Conservation (phyloP, 305 asterid species). For the Rubia balearica region DNA sequence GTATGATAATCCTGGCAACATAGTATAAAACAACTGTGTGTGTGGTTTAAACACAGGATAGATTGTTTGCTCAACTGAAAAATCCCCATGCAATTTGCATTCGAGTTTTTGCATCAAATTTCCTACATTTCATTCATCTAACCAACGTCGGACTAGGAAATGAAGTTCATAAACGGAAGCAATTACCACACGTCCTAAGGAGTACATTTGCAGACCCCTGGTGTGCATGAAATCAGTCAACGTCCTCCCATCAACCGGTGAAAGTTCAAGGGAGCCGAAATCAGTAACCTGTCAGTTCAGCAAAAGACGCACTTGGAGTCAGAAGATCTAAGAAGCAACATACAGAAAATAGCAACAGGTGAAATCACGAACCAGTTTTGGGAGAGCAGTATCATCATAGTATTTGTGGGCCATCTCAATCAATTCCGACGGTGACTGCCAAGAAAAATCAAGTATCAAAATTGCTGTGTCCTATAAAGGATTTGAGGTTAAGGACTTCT, state of each 20-base stretch:
- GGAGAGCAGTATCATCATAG: slow-evolving; percentile 85
- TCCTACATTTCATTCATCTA: not conserved
- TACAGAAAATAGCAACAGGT: not conserved
- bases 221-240: slow-evolving; percentile 99
- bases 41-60: not conserved
- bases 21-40: too few relatives aligned
- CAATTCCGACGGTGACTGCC: slow-evolving; percentile 74
- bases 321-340: not conserved
- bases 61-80: not conserved
- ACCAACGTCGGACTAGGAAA: slow-evolving; percentile 9
- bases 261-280: slow-evolving; percentile 96
- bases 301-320: slow-evolving; percentile 15
- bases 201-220: slow-evolving; percentile 96
- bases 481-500: not conserved
- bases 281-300: slow-evolving; percentile 85
- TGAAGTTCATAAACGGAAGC: slow-evolving; percentile 12
- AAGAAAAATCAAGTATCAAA: slow-evolving; percentile 21
- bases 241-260: slow-evolving; percentile 97
- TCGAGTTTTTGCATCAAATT: not conserved
- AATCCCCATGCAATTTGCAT: not conserved
- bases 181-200: slow-evolving; percentile 55
- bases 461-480: slow-evolving; percentile 15
- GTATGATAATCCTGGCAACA: too few relatives aligned
- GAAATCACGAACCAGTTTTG: slow-evolving; percentile 63
- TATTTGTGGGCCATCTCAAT: slow-evolving; percentile 69